Conservation (phyloP, 768 basidiomycete genomes). For the Leccinum imitatum region DNA sequence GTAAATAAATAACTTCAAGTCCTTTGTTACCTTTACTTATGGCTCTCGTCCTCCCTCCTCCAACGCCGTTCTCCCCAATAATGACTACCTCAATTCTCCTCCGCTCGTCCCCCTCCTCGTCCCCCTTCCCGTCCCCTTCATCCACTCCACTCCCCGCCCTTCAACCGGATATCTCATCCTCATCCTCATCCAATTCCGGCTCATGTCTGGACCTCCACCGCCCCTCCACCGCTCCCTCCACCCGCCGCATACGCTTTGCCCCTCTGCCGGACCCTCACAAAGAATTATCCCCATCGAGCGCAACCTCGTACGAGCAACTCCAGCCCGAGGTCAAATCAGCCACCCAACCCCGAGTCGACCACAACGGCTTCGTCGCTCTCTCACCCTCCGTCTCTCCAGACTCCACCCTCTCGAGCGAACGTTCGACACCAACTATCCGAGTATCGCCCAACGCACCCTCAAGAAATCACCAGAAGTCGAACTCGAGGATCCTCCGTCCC, state of each 20-base stretch:
- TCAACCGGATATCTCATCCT: constrained; percentile 16
- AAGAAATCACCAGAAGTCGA: constrained; percentile 7
- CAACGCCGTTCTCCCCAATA: constrained; percentile 9
- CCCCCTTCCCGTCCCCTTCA: constrained; percentile 8
- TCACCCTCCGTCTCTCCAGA: constrained; percentile 23
- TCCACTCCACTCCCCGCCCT: constrained; percentile 14
- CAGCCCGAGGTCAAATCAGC: constrained; percentile 17
- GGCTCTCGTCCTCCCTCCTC: constrained; percentile 10
- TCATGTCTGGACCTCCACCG: constrained; percentile 20
- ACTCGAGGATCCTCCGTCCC: constrained; percentile 22
- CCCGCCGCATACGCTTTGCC: constrained; percentile 68
- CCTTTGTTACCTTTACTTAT: constrained; percentile 3
- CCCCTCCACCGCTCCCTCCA: constrained; percentile 8
- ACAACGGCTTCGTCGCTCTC: constrained; percentile 9
- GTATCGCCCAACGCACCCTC: neutral
- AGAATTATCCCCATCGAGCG: constrained; percentile 27
- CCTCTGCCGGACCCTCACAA: constrained; percentile 79
- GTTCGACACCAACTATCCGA: constrained; percentile 25
- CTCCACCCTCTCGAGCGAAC: constrained; percentile 19
- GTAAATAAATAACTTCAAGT: constrained; percentile 10
- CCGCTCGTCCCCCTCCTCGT: constrained; percentile 12
- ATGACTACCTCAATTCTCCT: constrained; percentile 28
- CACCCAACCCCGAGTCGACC: constrained; percentile 2
- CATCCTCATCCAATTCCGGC: constrained; percentile 20
- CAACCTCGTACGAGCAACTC: constrained; percentile 33